A percentile compares a stretch with the other conserved stretches of the same genome.
These are phyloP conservation scores for Paraglomus brasilianum DNA, from an alignment of 192 early-diverging fungal genomes.

Conservation along the genomic window DNA sequence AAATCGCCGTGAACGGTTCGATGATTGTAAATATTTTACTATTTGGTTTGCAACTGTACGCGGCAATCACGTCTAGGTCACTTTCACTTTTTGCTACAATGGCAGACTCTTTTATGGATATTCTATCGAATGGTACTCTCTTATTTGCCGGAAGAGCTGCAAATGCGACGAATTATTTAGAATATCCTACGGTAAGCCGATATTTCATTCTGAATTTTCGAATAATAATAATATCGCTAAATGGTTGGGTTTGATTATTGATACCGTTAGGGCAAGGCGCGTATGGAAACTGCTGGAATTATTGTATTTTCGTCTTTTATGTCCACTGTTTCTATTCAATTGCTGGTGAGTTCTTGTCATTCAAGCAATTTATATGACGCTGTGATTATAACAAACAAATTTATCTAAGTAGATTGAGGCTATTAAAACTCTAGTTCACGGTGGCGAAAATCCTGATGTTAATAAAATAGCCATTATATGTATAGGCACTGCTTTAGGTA, in stretches of 20 bases:
- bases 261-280: constrained; percentile 57
- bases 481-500: constrained; percentile 57
- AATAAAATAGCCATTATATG: constrained; percentile 48
- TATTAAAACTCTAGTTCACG: constrained; percentile 51
- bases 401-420: constrained; percentile 55
- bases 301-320: constrained; percentile 80
- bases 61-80: constrained; percentile 71
- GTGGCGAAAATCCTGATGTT: constrained; percentile 48
- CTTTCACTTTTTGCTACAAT: constrained; percentile 77
- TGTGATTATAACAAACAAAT: background rate
- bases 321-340: constrained; percentile 66
- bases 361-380: background rate
- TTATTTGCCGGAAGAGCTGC: constrained; percentile 62
- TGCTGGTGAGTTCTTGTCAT: constrained; percentile 51
- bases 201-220: background rate
- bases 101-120: constrained; percentile 81
- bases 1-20: constrained; percentile 70
- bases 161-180: constrained; percentile 57
- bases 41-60: constrained; percentile 66
- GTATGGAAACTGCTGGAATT: constrained; percentile 76
- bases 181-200: constrained; percentile 66
- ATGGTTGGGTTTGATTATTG: background rate
- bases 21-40: constrained; percentile 65
- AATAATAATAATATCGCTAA: background rate
- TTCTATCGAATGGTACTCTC: constrained; percentile 64